phyloP scores from a whole-genome alignment of 176 grass and related monocot species.

The Pharus latifolius region DNA sequence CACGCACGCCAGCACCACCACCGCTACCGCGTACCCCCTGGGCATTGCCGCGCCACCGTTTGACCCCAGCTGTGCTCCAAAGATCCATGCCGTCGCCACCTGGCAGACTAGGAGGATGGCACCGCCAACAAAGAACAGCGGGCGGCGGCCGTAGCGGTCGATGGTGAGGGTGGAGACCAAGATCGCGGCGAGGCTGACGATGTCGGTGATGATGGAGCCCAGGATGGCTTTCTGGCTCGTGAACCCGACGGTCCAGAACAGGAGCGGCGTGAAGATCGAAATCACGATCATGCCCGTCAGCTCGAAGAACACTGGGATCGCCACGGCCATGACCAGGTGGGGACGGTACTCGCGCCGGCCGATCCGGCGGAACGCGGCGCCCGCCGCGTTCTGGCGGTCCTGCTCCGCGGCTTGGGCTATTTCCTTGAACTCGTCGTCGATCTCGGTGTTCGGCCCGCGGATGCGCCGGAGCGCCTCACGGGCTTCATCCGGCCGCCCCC shows the following conservation, averaged over 20 bases:
- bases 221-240: slow-evolving; percentile 42
- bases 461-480: slow-evolving; percentile 35
- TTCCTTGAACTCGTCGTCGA: slow-evolving; percentile 47
- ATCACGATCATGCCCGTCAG: slow-evolving; percentile 55
- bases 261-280: slow-evolving; percentile 43
- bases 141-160: slow-evolving; percentile 30
- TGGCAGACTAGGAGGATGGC: slow-evolving; percentile 23
- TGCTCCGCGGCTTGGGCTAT: slow-evolving; percentile 28
- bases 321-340: slow-evolving; percentile 51
- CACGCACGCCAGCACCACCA: slow-evolving; percentile 54
- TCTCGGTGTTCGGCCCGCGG: slow-evolving; percentile 18
- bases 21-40: slow-evolving; percentile 27
- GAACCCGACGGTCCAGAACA: slow-evolving; percentile 59
- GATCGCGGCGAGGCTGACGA: slow-evolving; percentile 36
- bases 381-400: slow-evolving; percentile 9
- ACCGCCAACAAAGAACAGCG: slow-evolving; percentile 42
- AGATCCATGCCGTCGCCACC: slow-evolving; percentile 54
- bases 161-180: slow-evolving; percentile 9
- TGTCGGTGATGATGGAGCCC: slow-evolving; percentile 44
- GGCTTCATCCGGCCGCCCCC: slow-evolving; percentile 32
- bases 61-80: slow-evolving; percentile 33
- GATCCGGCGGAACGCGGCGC: slow-evolving; percentile 46
- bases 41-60: slow-evolving; percentile 26
- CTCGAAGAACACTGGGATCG: slow-evolving; percentile 57
- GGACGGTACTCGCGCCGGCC: slow-evolving; percentile 39